Conservation (phyloP, 163 green algal species). For the Scenedesmus sp. region DNA sequence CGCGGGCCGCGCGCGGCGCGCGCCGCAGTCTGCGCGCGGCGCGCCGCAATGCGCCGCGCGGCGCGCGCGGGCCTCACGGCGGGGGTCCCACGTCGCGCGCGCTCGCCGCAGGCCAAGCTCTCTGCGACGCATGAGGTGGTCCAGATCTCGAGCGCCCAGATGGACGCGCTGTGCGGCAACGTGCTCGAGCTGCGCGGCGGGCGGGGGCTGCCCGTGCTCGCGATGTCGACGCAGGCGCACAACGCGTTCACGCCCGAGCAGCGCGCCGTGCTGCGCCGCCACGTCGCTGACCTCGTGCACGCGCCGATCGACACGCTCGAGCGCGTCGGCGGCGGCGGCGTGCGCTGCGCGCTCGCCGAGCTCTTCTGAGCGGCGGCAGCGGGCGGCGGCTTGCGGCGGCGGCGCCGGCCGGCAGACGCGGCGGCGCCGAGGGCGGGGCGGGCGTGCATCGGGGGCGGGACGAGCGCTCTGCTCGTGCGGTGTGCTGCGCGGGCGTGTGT, state of each 20-base stretch:
- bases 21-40: too few relatives aligned
- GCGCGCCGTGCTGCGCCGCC: slow-evolving; percentile 63
- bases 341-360: slow-evolving; percentile 94
- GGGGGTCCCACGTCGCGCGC: too few relatives aligned
- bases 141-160: slow-evolving; percentile 88
- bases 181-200: slow-evolving; percentile 90
- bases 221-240: slow-evolving; percentile 89
- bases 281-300: slow-evolving; percentile 86
- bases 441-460: too few relatives aligned
- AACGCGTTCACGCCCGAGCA: slow-evolving; percentile 91
- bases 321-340: slow-evolving; percentile 88
- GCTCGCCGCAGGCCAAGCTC: slow-evolving; percentile 48
- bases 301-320: slow-evolving; percentile 93
- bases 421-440: too few relatives aligned
- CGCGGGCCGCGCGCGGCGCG: neutral
- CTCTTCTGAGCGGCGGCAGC: slow-evolving; percentile 72
- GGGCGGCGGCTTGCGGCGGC: too few relatives aligned
- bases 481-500: too few relatives aligned
- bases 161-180: slow-evolving; percentile 93
- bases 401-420: too few relatives aligned
- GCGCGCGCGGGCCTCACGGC: too few relatives aligned
- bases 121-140: slow-evolving; percentile 75
- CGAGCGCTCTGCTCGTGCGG: too few relatives aligned
- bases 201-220: slow-evolving; percentile 85
- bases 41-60: too few relatives aligned